These are phyloP conservation scores for Alternaria arbusti DNA, from an alignment of 2,329 filamentous ascomycete genomes.

Conservation along the genomic window DNA sequence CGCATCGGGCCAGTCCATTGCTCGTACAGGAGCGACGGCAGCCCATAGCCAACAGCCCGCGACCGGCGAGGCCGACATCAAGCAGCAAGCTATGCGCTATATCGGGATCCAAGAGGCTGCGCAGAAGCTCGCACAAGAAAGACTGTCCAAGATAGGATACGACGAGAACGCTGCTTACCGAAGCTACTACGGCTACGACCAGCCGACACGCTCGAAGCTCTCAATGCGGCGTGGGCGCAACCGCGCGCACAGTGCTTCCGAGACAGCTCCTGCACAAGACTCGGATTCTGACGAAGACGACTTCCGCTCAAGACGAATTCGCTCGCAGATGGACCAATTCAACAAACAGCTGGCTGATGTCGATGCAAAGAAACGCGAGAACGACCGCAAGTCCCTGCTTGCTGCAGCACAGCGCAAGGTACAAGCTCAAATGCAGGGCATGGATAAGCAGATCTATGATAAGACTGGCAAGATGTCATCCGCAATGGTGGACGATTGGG, in stretches of 20 bases:
- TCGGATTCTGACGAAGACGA: constrained; percentile 61
- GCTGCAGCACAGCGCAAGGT: constrained; percentile 86
- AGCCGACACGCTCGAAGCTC: constrained; percentile 58
- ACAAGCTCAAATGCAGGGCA: constrained; percentile 74
- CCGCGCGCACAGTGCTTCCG: constrained; percentile 71
- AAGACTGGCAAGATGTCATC: constrained; percentile 77
- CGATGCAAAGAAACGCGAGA: constrained; percentile 74
- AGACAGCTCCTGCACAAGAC: constrained; percentile 41
- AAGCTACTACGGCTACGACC: constrained; percentile 74
- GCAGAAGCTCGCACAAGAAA: constrained; percentile 82
- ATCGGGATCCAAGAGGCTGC: constrained; percentile 83
- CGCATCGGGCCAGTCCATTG: constrained; percentile 39
- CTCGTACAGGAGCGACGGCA: constrained; percentile 45
- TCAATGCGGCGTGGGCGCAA: constrained; percentile 60
- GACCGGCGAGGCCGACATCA: constrained; percentile 54
- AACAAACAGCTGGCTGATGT: constrained; percentile 71
- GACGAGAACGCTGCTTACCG: constrained; percentile 71
- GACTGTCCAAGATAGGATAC: constrained; percentile 79
- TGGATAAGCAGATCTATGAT: constrained; percentile 80
- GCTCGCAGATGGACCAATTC: constrained; percentile 79
- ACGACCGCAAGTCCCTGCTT: constrained; percentile 77
- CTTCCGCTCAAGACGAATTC: constrained; percentile 73
- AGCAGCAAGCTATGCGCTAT: constrained; percentile 58
- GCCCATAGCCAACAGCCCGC: constrained; percentile 35
- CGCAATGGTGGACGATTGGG: constrained; percentile 76